A percentile compares a stretch with the other conserved stretches of the same genome.
Evolutionary conservation across 805 yeast genomes (phyloP).

Genomic region (Kodamaea neixiangensis): DNA sequence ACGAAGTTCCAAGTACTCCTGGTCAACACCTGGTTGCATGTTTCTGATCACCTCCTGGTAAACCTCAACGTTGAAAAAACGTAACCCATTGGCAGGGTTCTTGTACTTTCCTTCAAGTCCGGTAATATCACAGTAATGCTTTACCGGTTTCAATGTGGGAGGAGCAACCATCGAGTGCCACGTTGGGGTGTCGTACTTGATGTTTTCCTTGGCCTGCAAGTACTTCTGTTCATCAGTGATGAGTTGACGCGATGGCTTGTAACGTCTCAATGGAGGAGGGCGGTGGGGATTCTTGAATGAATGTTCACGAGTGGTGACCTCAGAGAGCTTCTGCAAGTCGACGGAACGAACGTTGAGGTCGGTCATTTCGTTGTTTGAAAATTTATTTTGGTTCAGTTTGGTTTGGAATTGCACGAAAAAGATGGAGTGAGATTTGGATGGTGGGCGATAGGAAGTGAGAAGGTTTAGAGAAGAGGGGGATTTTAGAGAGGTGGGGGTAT

Average conservation of each 20-base stretch:
- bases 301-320: conserved; percentile 43
- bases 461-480: no score
- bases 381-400: background rate
- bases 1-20: conserved; percentile 83
- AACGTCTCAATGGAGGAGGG: conserved; percentile 57
- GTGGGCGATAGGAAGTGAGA: background rate
- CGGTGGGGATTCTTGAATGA: conserved; percentile 61
- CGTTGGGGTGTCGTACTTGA: conserved; percentile 57
- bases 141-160: conserved; percentile 79
- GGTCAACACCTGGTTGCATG: conserved; percentile 90
- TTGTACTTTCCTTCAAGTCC: conserved; percentile 81
- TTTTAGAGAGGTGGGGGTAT: no score
- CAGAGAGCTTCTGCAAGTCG: conserved; percentile 34
- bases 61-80: conserved; percentile 83
- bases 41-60: conserved; percentile 69
- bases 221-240: conserved; percentile 78
- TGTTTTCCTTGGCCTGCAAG: conserved; percentile 40
- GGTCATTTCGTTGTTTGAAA: background rate
- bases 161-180: conserved; percentile 78
- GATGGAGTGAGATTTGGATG: background rate
- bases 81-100: conserved; percentile 69
- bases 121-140: conserved; percentile 90
- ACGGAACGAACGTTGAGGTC: conserved; percentile 9
- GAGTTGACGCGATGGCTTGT: conserved; percentile 73
- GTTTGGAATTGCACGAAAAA: background rate